Conservation (phyloP, 1,139 yeast species). For the Candida neerlandica region DNA sequence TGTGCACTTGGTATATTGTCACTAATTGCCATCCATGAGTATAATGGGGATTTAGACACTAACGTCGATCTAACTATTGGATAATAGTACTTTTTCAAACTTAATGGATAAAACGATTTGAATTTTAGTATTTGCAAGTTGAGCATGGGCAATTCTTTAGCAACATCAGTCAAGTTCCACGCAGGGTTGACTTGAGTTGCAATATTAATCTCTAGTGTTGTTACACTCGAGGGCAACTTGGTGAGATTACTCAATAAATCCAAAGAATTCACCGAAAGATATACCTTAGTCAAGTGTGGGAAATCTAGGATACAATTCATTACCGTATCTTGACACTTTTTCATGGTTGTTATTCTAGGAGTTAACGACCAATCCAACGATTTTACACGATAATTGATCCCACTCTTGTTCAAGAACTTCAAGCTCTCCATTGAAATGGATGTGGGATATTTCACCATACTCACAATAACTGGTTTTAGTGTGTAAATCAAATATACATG, state of each 20-base stretch:
- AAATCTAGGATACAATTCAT: not conserved
- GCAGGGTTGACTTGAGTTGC: conserved; percentile 6
- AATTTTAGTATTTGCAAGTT: conserved; percentile 5
- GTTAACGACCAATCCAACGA: conserved; percentile 4
- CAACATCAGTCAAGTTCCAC: not conserved
- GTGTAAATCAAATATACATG: conserved; percentile 8
- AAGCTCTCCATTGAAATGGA: conserved; percentile 5
- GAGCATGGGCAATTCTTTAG: conserved; percentile 3
- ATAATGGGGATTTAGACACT: conserved; percentile 5
- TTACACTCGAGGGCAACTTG: conserved; percentile 2
- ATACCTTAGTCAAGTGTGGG: not conserved
- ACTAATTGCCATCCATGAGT: conserved; percentile 8
- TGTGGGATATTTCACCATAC: not conserved
- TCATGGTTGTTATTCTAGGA: conserved; percentile 6
- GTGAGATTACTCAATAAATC: not conserved
- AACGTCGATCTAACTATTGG: not conserved
- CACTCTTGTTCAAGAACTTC: not conserved
- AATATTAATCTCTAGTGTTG: conserved; percentile 2
- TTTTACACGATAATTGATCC: not conserved
- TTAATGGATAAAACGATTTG: conserved; percentile 7
- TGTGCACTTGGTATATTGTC: conserved; percentile 9
- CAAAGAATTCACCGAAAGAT: conserved; percentile 5
- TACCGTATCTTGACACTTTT: not conserved
- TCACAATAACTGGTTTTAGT: conserved; percentile 1
- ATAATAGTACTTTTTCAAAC: conserved; percentile 7